phyloP scores from a whole-genome alignment of 768 basidiomycete species.

The Naganishia onofrii region DNA sequence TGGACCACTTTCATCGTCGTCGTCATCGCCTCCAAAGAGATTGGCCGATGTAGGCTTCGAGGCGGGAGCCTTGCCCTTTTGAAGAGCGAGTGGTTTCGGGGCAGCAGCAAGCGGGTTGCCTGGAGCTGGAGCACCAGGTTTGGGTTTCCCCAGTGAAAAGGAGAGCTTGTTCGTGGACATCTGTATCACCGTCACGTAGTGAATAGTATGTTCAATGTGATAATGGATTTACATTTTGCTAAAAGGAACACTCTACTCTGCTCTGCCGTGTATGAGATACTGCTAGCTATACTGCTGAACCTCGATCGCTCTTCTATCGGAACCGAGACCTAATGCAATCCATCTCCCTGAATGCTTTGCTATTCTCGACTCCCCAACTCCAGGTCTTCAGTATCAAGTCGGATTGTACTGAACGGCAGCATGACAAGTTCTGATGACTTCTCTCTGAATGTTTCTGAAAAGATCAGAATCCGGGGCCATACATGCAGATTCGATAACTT shows the following conservation, averaged over 20 bases:
- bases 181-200: background rate
- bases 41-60: constrained; percentile 16
- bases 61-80: constrained; percentile 33
- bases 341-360: no score
- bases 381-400: no score
- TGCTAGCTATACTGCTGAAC: background rate
- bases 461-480: background rate
- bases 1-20: constrained; percentile 55
- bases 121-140: constrained; percentile 16
- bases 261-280: background rate
- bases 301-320: background rate
- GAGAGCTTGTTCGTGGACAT: constrained; percentile 65
- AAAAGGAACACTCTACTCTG: background rate
- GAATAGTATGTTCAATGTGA: no score
- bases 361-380: no score
- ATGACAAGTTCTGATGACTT: no score
- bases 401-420: no score
- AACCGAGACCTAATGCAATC: constrained; percentile 3
- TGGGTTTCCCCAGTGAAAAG: constrained; percentile 64
- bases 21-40: constrained; percentile 61
- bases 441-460: no score
- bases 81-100: constrained; percentile 24
- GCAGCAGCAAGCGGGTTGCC: constrained; percentile 20
- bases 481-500: background rate
- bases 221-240: background rate